phyloP scores from a whole-genome alignment of 345 rosid species.

The Cardamine resedifolia region DNA sequence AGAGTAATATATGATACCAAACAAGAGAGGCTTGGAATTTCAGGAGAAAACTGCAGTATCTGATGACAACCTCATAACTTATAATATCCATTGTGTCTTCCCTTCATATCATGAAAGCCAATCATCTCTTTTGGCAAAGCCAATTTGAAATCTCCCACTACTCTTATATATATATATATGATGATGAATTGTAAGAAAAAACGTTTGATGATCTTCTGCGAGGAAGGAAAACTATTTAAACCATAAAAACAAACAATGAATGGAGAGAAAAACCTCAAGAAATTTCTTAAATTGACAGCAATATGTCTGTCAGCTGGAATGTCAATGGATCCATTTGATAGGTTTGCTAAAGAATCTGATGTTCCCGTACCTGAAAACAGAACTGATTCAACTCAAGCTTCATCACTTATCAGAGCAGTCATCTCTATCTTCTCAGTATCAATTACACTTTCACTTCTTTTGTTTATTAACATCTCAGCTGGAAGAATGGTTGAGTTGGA shows the following conservation, averaged over 20 bases:
- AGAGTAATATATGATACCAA: slow-evolving; percentile 79
- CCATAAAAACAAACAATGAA: slow-evolving; percentile 20
- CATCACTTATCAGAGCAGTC: slow-evolving; percentile 43
- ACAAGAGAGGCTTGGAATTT: slow-evolving; percentile 66
- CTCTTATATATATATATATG: background rate
- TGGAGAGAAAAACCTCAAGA: background rate
- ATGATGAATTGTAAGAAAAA: slow-evolving; percentile 14
- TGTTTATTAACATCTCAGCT: slow-evolving; percentile 45
- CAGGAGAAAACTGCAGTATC: slow-evolving; percentile 73
- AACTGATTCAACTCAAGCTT: slow-evolving; percentile 23
- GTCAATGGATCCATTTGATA: background rate
- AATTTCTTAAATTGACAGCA: background rate
- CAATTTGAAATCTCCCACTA: slow-evolving; percentile 23
- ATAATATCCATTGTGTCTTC: slow-evolving; percentile 7
- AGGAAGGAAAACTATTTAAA: slow-evolving; percentile 2
- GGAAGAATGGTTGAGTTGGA: slow-evolving; percentile 54
- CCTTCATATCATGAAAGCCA: slow-evolving; percentile 28
- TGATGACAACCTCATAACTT: slow-evolving; percentile 20
- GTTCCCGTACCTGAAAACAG: slow-evolving; percentile 8
- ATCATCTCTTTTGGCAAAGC: slow-evolving; percentile 31
- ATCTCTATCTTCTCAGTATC: slow-evolving; percentile 51
- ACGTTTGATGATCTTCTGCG: slow-evolving; percentile 13
- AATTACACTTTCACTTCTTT: slow-evolving; percentile 36
- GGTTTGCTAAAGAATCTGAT: slow-evolving; percentile 8
- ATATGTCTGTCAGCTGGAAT: background rate